Percentiles rank a stretch among this genome's conserved stretches.
Conservation (phyloP, 495 filamentous ascomycete genomes). For the Hyaloscypha variabilis region DNA sequence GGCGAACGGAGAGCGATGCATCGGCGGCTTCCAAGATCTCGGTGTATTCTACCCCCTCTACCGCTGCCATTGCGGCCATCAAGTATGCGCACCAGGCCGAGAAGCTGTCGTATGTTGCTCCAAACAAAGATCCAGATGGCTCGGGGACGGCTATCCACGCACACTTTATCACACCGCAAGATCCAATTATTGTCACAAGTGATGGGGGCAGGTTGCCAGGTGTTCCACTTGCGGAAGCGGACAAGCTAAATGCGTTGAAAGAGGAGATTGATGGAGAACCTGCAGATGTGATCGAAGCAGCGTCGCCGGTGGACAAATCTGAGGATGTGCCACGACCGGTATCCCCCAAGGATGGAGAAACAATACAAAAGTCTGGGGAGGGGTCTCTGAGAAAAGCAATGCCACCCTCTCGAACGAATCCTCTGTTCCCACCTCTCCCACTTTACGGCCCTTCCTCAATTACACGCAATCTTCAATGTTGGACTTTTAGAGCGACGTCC, state of each 20-base stretch:
- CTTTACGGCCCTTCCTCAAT: conserved; percentile 76
- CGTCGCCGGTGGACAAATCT: conserved; percentile 22
- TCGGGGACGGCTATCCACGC: conserved; percentile 59
- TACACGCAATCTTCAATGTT: conserved; percentile 64
- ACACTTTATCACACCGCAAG: conserved; percentile 67
- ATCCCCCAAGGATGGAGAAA: conserved; percentile 5
- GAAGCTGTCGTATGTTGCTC: conserved; percentile 53
- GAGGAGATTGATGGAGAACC: conserved; percentile 46
- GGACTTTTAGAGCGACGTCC: conserved; percentile 62
- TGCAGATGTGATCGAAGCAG: conserved; percentile 19
- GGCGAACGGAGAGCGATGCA: conserved; percentile 4
- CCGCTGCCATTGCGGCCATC: conserved; percentile 26
- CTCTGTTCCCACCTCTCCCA: conserved; percentile 86
- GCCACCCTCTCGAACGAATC: conserved; percentile 71
- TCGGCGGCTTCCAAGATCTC: neutral
- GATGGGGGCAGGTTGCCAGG: conserved; percentile 66
- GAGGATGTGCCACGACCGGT: conserved; percentile 10
- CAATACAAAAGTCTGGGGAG: conserved; percentile 29
- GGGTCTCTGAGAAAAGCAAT: conserved; percentile 44
- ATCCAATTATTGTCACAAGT: conserved; percentile 69
- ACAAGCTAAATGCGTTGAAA: conserved; percentile 64
- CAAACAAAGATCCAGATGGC: conserved; percentile 25
- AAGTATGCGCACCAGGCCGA: conserved; percentile 56
- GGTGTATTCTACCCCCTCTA: neutral
- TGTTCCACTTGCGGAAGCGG: conserved; percentile 65